Conservation (phyloP, 345 rosid species). For the Passiflora organensis region DNA sequence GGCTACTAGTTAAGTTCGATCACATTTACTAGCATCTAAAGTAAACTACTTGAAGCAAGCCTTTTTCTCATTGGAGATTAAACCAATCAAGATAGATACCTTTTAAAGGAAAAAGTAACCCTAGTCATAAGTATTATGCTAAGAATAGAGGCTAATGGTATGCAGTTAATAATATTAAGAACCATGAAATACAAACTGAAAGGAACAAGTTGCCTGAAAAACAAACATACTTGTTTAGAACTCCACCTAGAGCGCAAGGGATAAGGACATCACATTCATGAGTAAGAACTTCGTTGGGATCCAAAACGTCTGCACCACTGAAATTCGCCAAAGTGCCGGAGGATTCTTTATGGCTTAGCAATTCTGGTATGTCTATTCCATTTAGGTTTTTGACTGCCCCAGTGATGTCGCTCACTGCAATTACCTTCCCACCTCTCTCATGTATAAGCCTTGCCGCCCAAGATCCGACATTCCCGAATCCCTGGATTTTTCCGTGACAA, state of each 20-base stretch:
- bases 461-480: slow-evolving; percentile 22
- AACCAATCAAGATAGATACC: too few relatives aligned
- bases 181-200: neutral
- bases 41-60: too few relatives aligned
- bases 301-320: slow-evolving; percentile 7
- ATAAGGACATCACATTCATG: slow-evolving; percentile 27
- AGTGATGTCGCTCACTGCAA: slow-evolving; percentile 19
- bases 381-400: slow-evolving; percentile 18
- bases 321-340: slow-evolving; percentile 9
- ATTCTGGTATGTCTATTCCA: slow-evolving; percentile 14
- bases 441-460: slow-evolving; percentile 18
- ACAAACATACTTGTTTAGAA: slow-evolving; percentile 11
- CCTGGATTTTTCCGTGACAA: too few relatives aligned
- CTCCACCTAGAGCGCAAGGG: slow-evolving; percentile 23
- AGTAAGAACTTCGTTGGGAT: slow-evolving; percentile 13
- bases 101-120: too few relatives aligned
- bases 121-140: neutral
- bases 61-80: too few relatives aligned
- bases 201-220: too few relatives aligned
- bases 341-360: slow-evolving; percentile 14
- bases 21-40: neutral
- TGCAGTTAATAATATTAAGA: neutral
- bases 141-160: neutral
- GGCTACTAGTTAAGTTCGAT: neutral
- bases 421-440: slow-evolving; percentile 13